Conservation (phyloP, 2,329 filamentous ascomycete species). For the Ceratocystis colombiana region DNA sequence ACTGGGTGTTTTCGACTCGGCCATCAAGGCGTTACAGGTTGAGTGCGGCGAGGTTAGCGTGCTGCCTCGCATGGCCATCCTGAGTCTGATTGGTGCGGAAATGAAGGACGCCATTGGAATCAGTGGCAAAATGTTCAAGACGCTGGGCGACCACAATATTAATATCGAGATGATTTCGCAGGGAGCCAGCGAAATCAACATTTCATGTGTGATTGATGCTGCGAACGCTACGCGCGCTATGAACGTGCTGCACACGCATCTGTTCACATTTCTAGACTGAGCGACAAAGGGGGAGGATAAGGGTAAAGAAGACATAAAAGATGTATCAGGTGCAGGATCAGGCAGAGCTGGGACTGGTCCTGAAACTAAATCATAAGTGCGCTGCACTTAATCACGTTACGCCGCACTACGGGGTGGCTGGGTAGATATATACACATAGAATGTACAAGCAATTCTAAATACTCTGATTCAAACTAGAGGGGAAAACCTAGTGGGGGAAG, state of each 20-base stretch:
- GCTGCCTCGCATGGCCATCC: constrained; percentile 83
- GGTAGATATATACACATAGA: too few species aligned
- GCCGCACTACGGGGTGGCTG: too few species aligned
- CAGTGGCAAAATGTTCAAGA: constrained; percentile 87
- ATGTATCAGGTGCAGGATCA: not conserved
- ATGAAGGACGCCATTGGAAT: constrained; percentile 98
- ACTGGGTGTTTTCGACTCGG: constrained; percentile 53
- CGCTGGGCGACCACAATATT: constrained; percentile 81
- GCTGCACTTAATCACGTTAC: too few species aligned
- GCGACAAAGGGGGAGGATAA: not conserved
- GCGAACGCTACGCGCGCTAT: constrained; percentile 83
- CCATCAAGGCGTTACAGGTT: constrained; percentile 56
- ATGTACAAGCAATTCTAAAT: too few species aligned
- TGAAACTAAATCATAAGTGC: too few species aligned
- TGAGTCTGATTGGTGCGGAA: constrained; percentile 86
- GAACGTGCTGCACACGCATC: constrained; percentile 90
- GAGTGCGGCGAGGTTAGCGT: constrained; percentile 85
- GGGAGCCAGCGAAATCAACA: constrained; percentile 97
- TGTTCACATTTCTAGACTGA: constrained; percentile 88
- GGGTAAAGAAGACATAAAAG: not conserved
- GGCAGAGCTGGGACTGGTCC: not conserved
- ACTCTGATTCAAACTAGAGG: too few species aligned
- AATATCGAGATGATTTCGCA: constrained; percentile 99
- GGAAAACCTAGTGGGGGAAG: too few species aligned
- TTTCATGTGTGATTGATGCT: constrained; percentile 92